Evolutionary conservation across 495 filamentous ascomycete species (phyloP).

Genomic region (Penicillium psychrofluorescens): DNA sequence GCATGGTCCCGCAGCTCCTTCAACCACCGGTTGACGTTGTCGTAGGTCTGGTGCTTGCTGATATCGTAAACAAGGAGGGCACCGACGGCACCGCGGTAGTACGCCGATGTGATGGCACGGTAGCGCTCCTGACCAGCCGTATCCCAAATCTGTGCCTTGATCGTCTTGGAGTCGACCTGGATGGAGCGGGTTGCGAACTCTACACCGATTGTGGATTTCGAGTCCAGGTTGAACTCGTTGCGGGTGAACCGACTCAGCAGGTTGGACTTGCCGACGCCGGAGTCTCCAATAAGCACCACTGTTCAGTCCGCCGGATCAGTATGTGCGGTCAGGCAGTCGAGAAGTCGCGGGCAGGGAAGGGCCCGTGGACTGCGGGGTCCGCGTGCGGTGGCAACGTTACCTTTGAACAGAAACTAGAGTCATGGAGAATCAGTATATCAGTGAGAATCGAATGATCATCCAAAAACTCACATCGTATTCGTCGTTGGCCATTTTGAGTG

Average conservation of each 20-base stretch:
- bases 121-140: constrained; percentile 98
- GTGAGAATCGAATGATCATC: background rate
- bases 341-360: background rate
- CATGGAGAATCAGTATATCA: constrained; percentile 9
- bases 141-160: constrained; percentile 99
- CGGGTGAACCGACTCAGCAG: constrained; percentile 98
- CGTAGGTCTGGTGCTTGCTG: constrained; percentile 98
- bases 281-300: constrained; percentile 99
- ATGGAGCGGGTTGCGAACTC: constrained; percentile 98
- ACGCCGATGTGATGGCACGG: constrained; percentile 96
- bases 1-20: constrained; percentile 98
- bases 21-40: constrained; percentile 98
- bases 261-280: constrained; percentile 99
- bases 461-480: constrained; percentile 90
- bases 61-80: constrained; percentile 99
- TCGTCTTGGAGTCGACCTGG: constrained; percentile 98
- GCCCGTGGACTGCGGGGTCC: constrained; percentile 7
- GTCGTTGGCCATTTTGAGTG: constrained; percentile 85
- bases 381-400: constrained; percentile 44
- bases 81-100: constrained; percentile 96
- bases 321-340: background rate
- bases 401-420: constrained; percentile 97
- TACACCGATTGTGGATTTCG: constrained; percentile 99
- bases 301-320: constrained; percentile 20
- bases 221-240: constrained; percentile 99